phyloP scores from a whole-genome alignment of 2,329 filamentous ascomycete genomes.

The Passalora sequoiae region DNA sequence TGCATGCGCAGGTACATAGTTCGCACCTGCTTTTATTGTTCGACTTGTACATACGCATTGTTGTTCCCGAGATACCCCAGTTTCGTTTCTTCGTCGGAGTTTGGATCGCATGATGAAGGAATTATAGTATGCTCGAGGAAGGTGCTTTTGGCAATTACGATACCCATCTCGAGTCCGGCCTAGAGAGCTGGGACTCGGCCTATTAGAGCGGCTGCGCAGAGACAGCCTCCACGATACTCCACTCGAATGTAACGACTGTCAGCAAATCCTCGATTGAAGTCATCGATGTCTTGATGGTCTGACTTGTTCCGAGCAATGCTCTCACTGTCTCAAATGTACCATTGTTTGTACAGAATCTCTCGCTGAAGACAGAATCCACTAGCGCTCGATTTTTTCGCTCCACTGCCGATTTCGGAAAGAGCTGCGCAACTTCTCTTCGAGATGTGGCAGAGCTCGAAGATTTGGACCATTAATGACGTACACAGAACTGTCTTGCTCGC shows the following conservation, averaged over 20 bases:
- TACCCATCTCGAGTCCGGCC: too few relatives aligned
- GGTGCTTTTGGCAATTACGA: too few relatives aligned
- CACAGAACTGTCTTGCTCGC: too few relatives aligned
- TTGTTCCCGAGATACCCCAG: slow-evolving; percentile 1
- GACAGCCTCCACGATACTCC: background rate
- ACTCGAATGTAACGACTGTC: background rate
- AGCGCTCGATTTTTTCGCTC: background rate
- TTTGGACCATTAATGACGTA: too few relatives aligned
- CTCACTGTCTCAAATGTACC: background rate
- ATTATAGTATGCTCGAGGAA: too few relatives aligned
- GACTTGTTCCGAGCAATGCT: background rate
- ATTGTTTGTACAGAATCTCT: background rate
- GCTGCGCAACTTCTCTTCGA: background rate
- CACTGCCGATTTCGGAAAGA: background rate
- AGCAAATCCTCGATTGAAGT: background rate
- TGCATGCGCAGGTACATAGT: background rate
- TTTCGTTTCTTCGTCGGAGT: background rate
- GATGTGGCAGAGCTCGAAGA: too few relatives aligned
- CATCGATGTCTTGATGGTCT: background rate
- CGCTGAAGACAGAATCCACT: background rate
- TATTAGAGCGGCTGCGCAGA: too few relatives aligned
- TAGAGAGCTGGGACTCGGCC: too few relatives aligned
- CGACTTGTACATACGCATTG: background rate
- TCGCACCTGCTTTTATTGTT: background rate
- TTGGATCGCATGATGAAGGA: too few relatives aligned